These are phyloP conservation scores for Agroathelia rolfsii DNA, from an alignment of 1,284 basidiomycete species.

Conservation along the genomic window DNA sequence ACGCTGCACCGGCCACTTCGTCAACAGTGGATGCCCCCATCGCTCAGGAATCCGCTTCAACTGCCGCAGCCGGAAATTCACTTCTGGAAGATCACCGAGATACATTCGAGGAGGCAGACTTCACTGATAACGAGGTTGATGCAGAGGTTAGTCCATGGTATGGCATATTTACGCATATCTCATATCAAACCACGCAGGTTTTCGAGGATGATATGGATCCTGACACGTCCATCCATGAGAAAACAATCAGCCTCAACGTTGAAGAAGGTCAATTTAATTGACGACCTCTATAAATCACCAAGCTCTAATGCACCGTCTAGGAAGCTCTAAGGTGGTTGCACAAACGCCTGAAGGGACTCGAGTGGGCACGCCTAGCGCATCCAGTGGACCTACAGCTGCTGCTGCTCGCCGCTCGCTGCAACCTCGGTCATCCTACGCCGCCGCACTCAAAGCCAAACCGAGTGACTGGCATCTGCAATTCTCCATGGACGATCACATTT, in stretches of 20 bases:
- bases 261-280: conserved; percentile 51
- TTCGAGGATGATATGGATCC: conserved; percentile 68
- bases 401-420: conserved; percentile 28
- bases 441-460: conserved; percentile 86
- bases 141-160: conserved; percentile 46
- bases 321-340: conserved; percentile 86
- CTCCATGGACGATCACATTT: conserved; percentile 75
- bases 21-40: conserved; percentile 10
- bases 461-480: conserved; percentile 97
- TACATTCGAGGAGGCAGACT: conserved; percentile 63
- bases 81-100: conserved; percentile 24
- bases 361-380: conserved; percentile 75
- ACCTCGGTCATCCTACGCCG: conserved; percentile 75
- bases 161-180: conserved; percentile 3
- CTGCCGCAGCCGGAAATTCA: conserved; percentile 17
- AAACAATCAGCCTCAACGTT: conserved; percentile 79
- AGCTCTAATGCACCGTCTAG: conserved; percentile 25
- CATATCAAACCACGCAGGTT: conserved; percentile 27
- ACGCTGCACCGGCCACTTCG: not conserved
- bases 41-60: too few species aligned
- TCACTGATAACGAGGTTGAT: conserved; percentile 77
- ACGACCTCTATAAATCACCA: conserved; percentile 1
- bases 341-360: conserved; percentile 95
- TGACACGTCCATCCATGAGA: conserved; percentile 59
- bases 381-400: conserved; percentile 25